Percentiles rank a stretch among this genome's conserved stretches.
Evolutionary conservation across 2,329 filamentous ascomycete species (phyloP).

Genomic region (Alternaria alternata): DNA sequence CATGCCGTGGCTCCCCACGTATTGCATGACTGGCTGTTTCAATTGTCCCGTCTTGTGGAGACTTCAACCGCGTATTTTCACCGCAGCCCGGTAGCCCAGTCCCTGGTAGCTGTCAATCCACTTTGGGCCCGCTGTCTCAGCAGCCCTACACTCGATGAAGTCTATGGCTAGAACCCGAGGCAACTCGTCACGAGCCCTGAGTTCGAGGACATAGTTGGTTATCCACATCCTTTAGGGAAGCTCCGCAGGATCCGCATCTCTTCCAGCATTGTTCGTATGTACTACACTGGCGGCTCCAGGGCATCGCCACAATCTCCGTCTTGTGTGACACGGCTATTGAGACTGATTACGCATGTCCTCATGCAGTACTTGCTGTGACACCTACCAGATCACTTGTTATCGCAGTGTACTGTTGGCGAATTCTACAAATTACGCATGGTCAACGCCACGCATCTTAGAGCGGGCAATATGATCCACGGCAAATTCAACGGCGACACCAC

Average conservation of each 20-base stretch:
- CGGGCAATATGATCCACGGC: slow-evolving; percentile 15
- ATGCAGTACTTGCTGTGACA: slow-evolving; percentile 15
- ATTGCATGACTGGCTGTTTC: slow-evolving; percentile 7
- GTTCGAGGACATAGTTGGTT: background rate
- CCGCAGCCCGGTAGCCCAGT: slow-evolving; percentile 13
- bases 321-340: slow-evolving; percentile 7
- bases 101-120: slow-evolving; percentile 17
- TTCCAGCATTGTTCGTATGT: slow-evolving; percentile 1
- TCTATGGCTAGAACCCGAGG: background rate
- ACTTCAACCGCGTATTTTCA: slow-evolving; percentile 4
- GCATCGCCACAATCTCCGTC: slow-evolving; percentile 14
- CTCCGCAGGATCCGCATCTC: no score
- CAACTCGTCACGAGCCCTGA: slow-evolving; percentile 4
- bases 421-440: slow-evolving; percentile 5
- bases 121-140: slow-evolving; percentile 11
- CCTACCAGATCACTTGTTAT: slow-evolving; percentile 12
- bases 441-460: slow-evolving; percentile 4
- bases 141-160: slow-evolving; percentile 1
- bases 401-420: background rate
- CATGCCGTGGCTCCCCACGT: slow-evolving; percentile 12
- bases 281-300: slow-evolving; percentile 21
- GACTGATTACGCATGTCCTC: slow-evolving; percentile 2
- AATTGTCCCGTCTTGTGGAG: slow-evolving; percentile 2
- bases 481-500: slow-evolving; percentile 4
- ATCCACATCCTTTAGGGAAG: background rate